Conservation (phyloP, 768 basidiomycete species). For the Lyophyllum decastes region DNA sequence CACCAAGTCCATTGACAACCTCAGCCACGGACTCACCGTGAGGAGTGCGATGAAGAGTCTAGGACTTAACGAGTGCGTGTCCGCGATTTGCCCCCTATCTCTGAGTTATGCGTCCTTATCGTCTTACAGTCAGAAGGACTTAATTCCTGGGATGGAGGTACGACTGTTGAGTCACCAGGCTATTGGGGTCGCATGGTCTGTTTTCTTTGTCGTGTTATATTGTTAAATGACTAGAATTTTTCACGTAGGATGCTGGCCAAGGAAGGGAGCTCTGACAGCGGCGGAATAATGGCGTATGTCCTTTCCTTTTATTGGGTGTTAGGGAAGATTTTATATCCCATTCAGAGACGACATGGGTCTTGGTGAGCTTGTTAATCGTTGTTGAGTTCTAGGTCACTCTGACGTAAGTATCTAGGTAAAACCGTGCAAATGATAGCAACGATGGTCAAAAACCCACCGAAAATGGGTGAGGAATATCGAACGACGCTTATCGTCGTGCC, state of each 20-base stretch:
- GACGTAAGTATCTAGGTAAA: constrained; percentile 42
- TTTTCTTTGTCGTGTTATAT: neutral
- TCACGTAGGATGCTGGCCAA: constrained; percentile 65
- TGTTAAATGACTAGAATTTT: neutral
- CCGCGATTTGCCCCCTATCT: too few species aligned
- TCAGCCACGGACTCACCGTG: constrained; percentile 53
- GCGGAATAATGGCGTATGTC: constrained; percentile 64
- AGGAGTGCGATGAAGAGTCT: constrained; percentile 53
- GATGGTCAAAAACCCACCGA: constrained; percentile 67
- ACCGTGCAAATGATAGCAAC: constrained; percentile 82
- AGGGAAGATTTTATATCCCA: neutral
- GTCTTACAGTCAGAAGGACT: constrained; percentile 45
- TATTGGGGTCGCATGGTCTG: constrained; percentile 74
- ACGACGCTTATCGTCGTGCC: constrained; percentile 78
- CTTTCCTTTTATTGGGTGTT: constrained; percentile 22
- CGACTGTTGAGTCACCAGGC: constrained; percentile 72
- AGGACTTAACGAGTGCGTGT: constrained; percentile 48
- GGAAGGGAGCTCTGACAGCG: constrained; percentile 51
- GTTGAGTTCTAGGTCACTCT: too few species aligned
- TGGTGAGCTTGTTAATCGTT: constrained; percentile 28
- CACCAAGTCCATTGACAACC: constrained; percentile 57
- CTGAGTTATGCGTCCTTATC: neutral
- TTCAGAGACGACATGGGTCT: constrained; percentile 76
- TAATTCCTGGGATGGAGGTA: constrained; percentile 70
- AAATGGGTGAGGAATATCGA: constrained; percentile 40